Conservation (phyloP, 768 basidiomycete genomes). For the Russula virescens region DNA sequence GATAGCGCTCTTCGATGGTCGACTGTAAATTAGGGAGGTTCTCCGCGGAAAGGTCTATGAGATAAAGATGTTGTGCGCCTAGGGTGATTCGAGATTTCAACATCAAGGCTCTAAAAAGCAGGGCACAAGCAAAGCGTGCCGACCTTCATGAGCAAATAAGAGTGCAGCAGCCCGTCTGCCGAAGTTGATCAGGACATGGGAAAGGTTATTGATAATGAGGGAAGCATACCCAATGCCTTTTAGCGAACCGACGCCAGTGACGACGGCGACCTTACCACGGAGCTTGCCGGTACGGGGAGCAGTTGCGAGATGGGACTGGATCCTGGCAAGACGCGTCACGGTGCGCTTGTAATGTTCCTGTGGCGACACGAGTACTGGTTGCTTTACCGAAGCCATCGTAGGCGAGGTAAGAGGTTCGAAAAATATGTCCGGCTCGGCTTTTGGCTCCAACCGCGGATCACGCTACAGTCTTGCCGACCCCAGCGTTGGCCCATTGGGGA, state of each 20-base stretch:
- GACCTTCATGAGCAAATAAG: constrained; percentile 77
- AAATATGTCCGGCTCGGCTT: too few species aligned
- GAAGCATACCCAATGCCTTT: constrained; percentile 78
- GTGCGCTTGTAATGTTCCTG: constrained; percentile 58
- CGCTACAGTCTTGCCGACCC: too few species aligned
- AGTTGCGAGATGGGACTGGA: constrained; percentile 59
- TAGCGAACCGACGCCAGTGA: constrained; percentile 83
- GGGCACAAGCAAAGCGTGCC: constrained; percentile 2
- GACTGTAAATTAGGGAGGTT: constrained; percentile 68
- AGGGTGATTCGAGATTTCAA: constrained; percentile 6
- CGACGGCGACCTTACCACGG: constrained; percentile 73
- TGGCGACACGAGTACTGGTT: background rate
- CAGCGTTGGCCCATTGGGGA: too few species aligned
- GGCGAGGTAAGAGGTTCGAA: background rate
- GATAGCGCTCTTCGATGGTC: constrained; percentile 59
- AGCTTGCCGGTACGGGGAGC: constrained; percentile 52
- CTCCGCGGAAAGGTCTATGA: constrained; percentile 62
- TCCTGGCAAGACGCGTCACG: constrained; percentile 55
- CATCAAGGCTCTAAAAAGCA: too few species aligned
- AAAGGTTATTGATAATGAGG: constrained; percentile 8
- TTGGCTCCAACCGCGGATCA: too few species aligned
- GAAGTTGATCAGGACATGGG: background rate
- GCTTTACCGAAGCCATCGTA: constrained; percentile 12
- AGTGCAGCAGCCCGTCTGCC: constrained; percentile 64
- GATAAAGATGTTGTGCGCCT: constrained; percentile 76